Percentiles rank a stretch among this genome's conserved stretches.
phyloP scores from a whole-genome alignment of 176 grass and related monocot genomes.

The Rhipidocladum racemiflorum region DNA sequence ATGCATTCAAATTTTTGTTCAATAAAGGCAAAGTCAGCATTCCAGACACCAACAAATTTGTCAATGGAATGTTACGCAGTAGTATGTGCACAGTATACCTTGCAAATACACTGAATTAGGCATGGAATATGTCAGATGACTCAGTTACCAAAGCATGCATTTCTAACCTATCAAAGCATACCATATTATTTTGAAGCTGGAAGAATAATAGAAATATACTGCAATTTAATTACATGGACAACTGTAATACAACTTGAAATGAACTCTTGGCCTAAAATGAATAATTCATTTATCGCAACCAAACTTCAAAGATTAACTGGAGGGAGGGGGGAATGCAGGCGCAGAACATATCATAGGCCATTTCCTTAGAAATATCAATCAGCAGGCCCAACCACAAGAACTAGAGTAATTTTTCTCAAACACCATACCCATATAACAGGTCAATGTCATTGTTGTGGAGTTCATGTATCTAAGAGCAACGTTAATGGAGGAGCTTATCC shows the following conservation, averaged over 20 bases:
- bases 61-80: neutral
- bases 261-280: slow-evolving; percentile 1
- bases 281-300: slow-evolving; percentile 15
- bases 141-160: neutral
- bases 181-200: neutral
- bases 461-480: too few relatives aligned
- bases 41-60: neutral
- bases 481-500: too few relatives aligned
- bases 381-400: slow-evolving; percentile 7
- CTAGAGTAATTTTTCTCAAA: slow-evolving; percentile 5
- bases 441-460: neutral
- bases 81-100: neutral
- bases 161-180: neutral
- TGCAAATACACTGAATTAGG: neutral
- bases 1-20: slow-evolving; percentile 6
- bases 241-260: neutral
- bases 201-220: neutral
- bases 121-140: slow-evolving; percentile 8
- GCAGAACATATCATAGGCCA: neutral
- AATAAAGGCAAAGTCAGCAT: neutral
- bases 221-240: neutral
- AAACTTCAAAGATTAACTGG: neutral
- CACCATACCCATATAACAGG: neutral
- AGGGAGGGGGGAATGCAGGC: neutral
- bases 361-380: slow-evolving; percentile 20